Conservation (phyloP, 108 stramenopile genomes). For the Nitzschia sp. region DNA sequence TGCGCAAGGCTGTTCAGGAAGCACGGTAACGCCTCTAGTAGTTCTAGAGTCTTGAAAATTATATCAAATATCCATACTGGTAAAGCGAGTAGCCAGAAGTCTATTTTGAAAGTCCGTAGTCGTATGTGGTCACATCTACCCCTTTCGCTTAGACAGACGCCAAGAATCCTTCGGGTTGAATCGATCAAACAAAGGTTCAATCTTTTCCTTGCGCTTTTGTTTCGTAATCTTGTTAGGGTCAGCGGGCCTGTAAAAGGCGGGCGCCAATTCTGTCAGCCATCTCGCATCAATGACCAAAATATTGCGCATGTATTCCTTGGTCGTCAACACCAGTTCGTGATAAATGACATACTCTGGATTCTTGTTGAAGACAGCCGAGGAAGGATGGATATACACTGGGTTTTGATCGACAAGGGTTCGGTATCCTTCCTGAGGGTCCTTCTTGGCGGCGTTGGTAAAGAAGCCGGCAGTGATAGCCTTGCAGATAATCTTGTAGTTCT, state of each 20-base stretch:
- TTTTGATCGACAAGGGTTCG: slow-evolving; percentile 96
- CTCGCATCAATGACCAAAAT: slow-evolving; percentile 98
- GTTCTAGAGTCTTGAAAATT: too few species aligned
- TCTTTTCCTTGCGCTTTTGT: slow-evolving; percentile 96
- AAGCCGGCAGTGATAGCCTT: slow-evolving; percentile 97
- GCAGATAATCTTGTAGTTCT: slow-evolving; percentile 96
- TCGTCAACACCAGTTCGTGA: slow-evolving; percentile 97
- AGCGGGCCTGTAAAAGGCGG: slow-evolving; percentile 93
- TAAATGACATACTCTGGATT: slow-evolving; percentile 98
- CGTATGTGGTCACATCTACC: too few species aligned
- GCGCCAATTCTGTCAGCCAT: slow-evolving; percentile 97
- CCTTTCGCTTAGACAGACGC: slow-evolving; percentile 91
- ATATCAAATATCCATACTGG: too few species aligned
- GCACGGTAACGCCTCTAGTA: too few species aligned
- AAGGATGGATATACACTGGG: slow-evolving; percentile 98
- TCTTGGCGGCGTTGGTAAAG: slow-evolving; percentile 98
- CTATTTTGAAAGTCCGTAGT: too few species aligned
- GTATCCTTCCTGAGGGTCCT: slow-evolving; percentile 99
- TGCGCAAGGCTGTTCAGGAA: too few species aligned
- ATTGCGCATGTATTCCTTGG: slow-evolving; percentile 99
- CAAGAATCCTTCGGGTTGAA: slow-evolving; percentile 94
- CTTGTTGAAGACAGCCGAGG: slow-evolving; percentile 96
- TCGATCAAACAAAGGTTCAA: slow-evolving; percentile 97
- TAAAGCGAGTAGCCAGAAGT: too few species aligned
- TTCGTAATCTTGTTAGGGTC: slow-evolving; percentile 95